A percentile compares a stretch with the other conserved stretches of the same genome.
Conservation (phyloP, 108 stramenopile genomes). For the Pseudonitzschia delicatissima region DNA sequence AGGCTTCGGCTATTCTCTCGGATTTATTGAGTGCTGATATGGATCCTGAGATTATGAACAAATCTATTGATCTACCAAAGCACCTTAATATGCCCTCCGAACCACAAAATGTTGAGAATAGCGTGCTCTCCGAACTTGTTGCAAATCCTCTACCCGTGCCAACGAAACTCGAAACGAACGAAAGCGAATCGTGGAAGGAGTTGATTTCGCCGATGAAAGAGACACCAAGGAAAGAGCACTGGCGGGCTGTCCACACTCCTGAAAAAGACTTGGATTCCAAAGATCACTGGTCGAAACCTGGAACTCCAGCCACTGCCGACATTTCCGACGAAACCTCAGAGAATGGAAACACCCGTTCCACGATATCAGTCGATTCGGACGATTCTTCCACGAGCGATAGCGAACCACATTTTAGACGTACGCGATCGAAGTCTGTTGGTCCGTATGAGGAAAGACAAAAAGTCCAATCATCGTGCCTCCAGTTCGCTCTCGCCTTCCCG, state of each 20-base stretch:
- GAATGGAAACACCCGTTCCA: slow-evolving; percentile 2
- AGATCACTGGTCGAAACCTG: background rate
- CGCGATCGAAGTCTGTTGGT: slow-evolving; percentile 5
- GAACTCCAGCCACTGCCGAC: too few species aligned
- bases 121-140: too few species aligned
- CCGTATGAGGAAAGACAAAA: background rate
- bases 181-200: background rate
- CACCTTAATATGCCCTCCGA: too few species aligned
- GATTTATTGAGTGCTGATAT: too few species aligned
- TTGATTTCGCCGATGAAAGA: background rate
- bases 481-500: slow-evolving; percentile 12
- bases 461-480: background rate
- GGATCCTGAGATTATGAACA: too few species aligned
- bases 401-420: background rate
- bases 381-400: background rate
- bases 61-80: too few species aligned
- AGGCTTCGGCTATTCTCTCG: too few species aligned
- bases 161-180: background rate
- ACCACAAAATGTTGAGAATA: too few species aligned
- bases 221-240: background rate
- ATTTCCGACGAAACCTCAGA: slow-evolving; percentile 11
- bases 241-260: background rate
- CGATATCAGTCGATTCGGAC: slow-evolving; percentile 9
- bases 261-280: background rate
- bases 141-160: background rate